Base-by-base conservation (phyloP, 352 stramenopile genomes). In the Globisporangium spiculum region DNA sequence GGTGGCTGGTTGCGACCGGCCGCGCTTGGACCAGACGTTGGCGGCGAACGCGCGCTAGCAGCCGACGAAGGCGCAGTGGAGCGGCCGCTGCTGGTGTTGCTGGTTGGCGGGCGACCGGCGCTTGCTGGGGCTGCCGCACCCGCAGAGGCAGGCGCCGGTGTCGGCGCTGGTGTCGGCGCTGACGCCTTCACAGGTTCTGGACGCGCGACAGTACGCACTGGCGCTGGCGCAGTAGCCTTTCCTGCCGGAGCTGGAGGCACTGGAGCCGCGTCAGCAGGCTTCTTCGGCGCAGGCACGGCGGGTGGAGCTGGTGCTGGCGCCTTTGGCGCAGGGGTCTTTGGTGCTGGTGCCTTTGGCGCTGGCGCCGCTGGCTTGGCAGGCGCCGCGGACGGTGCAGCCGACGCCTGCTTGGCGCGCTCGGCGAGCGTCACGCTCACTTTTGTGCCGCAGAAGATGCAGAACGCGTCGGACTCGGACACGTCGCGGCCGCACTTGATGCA, bases 361-460 rank as follows among this genome's bases (percentile, higher is more conserved):
- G 66, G 57, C 2, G 46, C 63, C 34, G 71, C 68, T 3, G 76
- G 67, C 18, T 24, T 73, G 22, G 32, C 32, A 16, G 68, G 38
- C 0, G 68, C 32, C 1, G 72, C 54, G 9, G 70, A 27, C 10
- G 72, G 56, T 10, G 75, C 58, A 3, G 70, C 24, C 4, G 72
- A 50, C 22, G 75, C 58, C 14, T 69, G 46, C 48, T 76, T 72
- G 66, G 86, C 83, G 46, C 83, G 79, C 72, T 89, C 79, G 6
- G 79, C 78, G 30, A 90, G 63, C 70, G 83, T 86, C 59, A 87
- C 70, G 61, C 79, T 88, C 67, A 94, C 86, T 61, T 94, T 94
- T 63, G 86, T 95, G 68, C 88, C 88, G 65, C 88, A 95, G 75
- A 90, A 95, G 75, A 95, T 95, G 73, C 88, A 95, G 75, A 95